Evolutionary conservation across 352 stramenopile species (phyloP), one percentile per base, ranked within the genome.

Genomic region (Phytophthora syringae): DNA sequence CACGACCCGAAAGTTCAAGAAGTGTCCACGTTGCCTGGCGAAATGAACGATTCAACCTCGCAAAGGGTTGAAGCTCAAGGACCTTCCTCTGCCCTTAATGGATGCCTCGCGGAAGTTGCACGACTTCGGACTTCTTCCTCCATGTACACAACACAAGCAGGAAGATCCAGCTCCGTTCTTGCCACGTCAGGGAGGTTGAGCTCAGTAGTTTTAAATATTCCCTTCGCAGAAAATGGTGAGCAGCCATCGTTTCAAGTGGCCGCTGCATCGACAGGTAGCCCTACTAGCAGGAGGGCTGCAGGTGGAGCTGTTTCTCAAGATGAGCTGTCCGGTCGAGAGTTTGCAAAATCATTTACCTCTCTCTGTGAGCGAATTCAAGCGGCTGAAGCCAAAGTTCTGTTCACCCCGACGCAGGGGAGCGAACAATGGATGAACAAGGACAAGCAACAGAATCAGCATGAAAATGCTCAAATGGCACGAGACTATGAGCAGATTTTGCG

Each of bases 401-500:
- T 82, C 13, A 70, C 60, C 2, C 30, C 34, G 5, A 9, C 21
- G 15, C 42, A 34, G 15, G 10, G 34, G 1, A 34, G 49, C 25
- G 56, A 64, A 7, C 2, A 12, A 22, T 9, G 12, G 11, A 6
- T 39, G 18, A 45, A 74, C 9, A 52, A 68, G 28, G 52, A 77
- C 6, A 52, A 70, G 28, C 67, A 68, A 9, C 28, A 53, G 1
- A 60, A 16, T 25, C 48, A 49, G 7, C 60, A 74, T 25, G 50
- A 70, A 6, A 62, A 70, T 44, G 48, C 60, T 6, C n/a, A 34
- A 30, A 10, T 63, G 21, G 49, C 42, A 27, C 60, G 25, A 13
- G 61, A 75, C 30, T 89, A 78, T 39, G 59, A 77, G 16, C 48
- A 70, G 7, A 57, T 80, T 24, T 18, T 90, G 13, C 48, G 27